Base-by-base conservation (phyloP, 495 filamentous ascomycete species). In the Delitschia confertaspora region DNA sequence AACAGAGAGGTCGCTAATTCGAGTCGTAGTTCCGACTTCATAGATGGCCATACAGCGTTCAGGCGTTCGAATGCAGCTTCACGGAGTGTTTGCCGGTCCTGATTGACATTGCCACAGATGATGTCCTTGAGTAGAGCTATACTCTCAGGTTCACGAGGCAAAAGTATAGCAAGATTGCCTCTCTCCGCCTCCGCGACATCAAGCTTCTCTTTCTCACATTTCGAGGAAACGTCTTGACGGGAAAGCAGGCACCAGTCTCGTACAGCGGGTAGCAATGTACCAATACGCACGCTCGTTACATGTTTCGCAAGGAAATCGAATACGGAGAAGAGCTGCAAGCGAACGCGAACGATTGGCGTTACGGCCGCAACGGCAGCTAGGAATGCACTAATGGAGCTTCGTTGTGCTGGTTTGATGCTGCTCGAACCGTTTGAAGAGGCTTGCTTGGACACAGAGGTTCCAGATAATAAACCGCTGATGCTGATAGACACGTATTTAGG, bases 251-350 rank as follows among this genome's bases (percentile, higher is more conserved):
- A 64, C 83, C 86, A 91, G 33, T 68, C 63, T 21, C 74, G 67
- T 21, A 95, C 65, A 1, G 82, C 42, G 2, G 86, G 84, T 17
- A 85, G 63, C 6, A 98, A 65, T 20, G 81, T 63, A 45, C 79
- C 76, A 2, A 79, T 80, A 29, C 84, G 75, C 4, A 80, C 80
- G 21, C 65, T 72, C 8, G 71, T 71, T 1, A 76, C 76, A 6
- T 80, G 70, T 55, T 83, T 87, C 27, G 79, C 76, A 20, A 85
- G 64, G 26, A 71, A 67, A 52, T 84, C 85, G 43, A 95, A 62
- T 23, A 82, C 64, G n/a, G 64, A 65, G 11, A 96, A 68, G 14
- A 98, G 64, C 17, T 72, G 68, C 16, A 80, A 54, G 48, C 88
- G 91, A 27, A 82, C 74, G 3, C 66, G 55, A 38, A 81, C 69